Conservation (phyloP, 805 yeast genomes). For the Peterozyma toletana region DNA sequence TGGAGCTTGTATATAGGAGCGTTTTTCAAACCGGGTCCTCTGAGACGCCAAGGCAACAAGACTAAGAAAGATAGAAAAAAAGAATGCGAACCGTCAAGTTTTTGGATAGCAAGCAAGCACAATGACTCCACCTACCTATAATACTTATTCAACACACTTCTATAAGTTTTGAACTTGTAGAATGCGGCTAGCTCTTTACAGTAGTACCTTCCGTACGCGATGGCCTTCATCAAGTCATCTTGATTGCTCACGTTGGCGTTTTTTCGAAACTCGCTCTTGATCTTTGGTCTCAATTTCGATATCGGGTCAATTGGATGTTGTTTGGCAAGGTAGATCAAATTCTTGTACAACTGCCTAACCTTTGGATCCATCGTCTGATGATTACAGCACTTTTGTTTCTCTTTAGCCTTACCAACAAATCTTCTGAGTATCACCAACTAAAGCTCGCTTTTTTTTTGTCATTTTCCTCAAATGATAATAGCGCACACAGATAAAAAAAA, state of each 20-base stretch:
- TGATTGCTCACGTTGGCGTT: slow-evolving; percentile 6
- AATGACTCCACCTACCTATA: slow-evolving; percentile 2
- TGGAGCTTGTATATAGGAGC: no score
- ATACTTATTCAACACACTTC: slow-evolving; percentile 20
- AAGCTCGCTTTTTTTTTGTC: no score
- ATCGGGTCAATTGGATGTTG: slow-evolving; percentile 30
- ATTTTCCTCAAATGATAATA: no score
- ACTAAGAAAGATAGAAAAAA: no score
- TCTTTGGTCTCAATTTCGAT: slow-evolving; percentile 14
- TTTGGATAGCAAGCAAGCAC: no score
- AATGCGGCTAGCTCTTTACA: slow-evolving; percentile 23
- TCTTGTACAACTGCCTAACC: slow-evolving; percentile 19
- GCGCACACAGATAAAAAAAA: no score
- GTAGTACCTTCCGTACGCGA: slow-evolving; percentile 20
- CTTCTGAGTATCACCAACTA: no score
- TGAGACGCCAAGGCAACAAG: no score
- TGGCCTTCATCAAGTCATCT: slow-evolving; percentile 17
- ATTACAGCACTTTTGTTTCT: no score
- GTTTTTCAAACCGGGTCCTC: no score
- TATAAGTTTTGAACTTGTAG: slow-evolving; percentile 23
- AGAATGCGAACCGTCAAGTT: no score
- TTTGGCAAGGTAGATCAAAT: slow-evolving; percentile 23
- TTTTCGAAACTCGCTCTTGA: slow-evolving; percentile 10
- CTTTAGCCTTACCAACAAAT: no score
- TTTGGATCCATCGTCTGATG: slow-evolving; percentile 23